Evolutionary conservation across 1,284 basidiomycete species (phyloP), one percentile per base, ranked within the genome.

Genomic region (Ceraceosorus guamensis): DNA sequence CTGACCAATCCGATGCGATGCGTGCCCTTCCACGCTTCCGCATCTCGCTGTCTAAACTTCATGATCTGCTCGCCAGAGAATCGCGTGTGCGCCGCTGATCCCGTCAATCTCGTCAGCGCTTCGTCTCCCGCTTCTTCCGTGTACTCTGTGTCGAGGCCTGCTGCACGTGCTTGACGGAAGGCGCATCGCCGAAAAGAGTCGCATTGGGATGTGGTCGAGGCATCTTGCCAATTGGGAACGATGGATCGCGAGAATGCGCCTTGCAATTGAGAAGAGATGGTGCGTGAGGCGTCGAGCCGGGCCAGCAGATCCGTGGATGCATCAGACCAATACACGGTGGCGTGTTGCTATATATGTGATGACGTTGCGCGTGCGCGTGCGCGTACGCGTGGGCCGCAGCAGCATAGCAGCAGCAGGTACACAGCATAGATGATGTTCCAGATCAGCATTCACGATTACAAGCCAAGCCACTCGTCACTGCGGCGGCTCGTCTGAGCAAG

Each of bases 181-280:
- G 3, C 31, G 35, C 80, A 68, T 89, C 87, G 43, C 24, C 24
- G 24, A 3, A 91, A 79, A 51, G 81, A 82, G 49, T 78, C 79
- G 68, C 89, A 92, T 65, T 91, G 88, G 35, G 78, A 75, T 0
- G 82, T 84, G 0, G 89, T 92, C 0, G 88, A 89, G 0, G 87
- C 89, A 77, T 92, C 90, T 77, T 92, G 89, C 90, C 90, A 92
- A 71, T 91, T 92, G 13, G 89, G 89, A 0, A 87, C 83, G 59
- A 82, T 81, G 2, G 79, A 79, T 16, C 85, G 78, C 4, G 88
- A 86, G 76, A 92, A 91, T 0, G 87, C 87, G 1, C 68, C 67
- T 0, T 83, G 83, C 2, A 81, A 66, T 60, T 81, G 80, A 0
- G 60, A 37, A 0, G 79, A 76, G 4, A 91, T 79, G 0, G 82